A percentile compares a stretch with the other conserved stretches of the same genome.
Evolutionary conservation across 768 basidiomycete genomes (phyloP).

Genomic region (Clavulina sp.): DNA sequence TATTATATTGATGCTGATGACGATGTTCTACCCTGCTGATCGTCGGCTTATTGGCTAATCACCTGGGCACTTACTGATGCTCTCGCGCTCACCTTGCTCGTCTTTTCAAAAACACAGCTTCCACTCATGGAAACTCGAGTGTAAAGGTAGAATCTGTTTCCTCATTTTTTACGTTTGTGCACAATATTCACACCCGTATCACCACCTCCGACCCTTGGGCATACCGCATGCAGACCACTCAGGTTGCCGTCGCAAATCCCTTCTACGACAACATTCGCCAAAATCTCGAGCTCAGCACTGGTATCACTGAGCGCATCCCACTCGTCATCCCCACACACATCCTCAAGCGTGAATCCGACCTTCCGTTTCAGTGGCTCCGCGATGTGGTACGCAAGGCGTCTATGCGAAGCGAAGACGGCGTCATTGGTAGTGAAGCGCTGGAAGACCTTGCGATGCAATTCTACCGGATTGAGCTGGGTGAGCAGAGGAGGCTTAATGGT

Average conservation of each 20-base stretch:
- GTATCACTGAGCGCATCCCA: constrained; percentile 61
- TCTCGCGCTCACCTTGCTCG: too few relatives aligned
- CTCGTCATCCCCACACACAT: constrained; percentile 34
- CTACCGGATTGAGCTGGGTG: constrained; percentile 78
- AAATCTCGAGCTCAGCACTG: constrained; percentile 58
- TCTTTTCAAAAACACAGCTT: too few relatives aligned
- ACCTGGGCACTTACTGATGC: too few relatives aligned
- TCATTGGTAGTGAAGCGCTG: constrained; percentile 44
- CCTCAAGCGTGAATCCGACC: constrained; percentile 40
- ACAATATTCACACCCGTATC: too few relatives aligned
- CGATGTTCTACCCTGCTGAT: too few relatives aligned
- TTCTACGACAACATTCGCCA: constrained; percentile 92
- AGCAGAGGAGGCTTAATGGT: constrained; percentile 73
- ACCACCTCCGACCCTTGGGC: too few relatives aligned
- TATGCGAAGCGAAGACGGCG: constrained; percentile 5
- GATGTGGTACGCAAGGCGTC: constrained; percentile 38
- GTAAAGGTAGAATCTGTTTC: too few relatives aligned
- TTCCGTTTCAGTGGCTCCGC: constrained; percentile 66
- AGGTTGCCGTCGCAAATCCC: constrained; percentile 56
- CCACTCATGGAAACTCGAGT: too few relatives aligned
- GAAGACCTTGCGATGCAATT: constrained; percentile 84
- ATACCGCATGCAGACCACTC: too few relatives aligned
- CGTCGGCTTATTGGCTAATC: too few relatives aligned
- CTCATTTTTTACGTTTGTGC: too few relatives aligned
- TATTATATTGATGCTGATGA: too few relatives aligned